Evolutionary conservation across 495 filamentous ascomycete species (phyloP).

Genomic region (Neurospora sp.): DNA sequence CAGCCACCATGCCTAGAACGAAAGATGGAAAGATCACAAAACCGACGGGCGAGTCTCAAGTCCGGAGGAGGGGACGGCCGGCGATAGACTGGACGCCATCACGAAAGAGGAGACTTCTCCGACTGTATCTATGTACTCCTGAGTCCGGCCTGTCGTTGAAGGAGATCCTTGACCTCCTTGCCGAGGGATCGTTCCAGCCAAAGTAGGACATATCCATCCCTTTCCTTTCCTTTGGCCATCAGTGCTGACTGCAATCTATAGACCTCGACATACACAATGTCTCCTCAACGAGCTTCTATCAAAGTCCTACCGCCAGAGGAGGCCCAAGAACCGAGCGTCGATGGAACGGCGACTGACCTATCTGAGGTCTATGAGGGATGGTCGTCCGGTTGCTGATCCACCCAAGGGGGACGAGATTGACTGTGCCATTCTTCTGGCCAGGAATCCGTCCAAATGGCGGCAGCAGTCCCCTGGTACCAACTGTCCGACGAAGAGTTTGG

Average conservation of each 20-base stretch:
- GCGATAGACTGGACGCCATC: slow-evolving; percentile 10
- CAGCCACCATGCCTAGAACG: background rate
- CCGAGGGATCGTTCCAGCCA: slow-evolving; percentile 8
- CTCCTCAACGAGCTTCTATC: slow-evolving; percentile 11
- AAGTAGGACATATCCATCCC: background rate
- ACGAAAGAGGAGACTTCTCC: slow-evolving; percentile 7
- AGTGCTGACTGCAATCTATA: background rate
- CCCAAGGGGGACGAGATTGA: background rate
- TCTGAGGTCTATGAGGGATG: background rate
- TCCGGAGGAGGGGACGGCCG: slow-evolving; percentile 6
- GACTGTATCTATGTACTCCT: slow-evolving; percentile 10
- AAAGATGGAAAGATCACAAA: slow-evolving; percentile 7
- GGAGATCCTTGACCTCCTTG: slow-evolving; percentile 7
- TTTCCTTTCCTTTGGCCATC: background rate
- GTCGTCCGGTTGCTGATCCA: background rate
- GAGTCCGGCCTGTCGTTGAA: slow-evolving; percentile 10
- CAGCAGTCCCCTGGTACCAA: background rate
- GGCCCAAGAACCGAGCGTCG: slow-evolving; percentile 5
- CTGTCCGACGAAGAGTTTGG: background rate
- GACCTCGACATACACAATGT: slow-evolving; percentile 10
- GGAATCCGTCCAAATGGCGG: background rate
- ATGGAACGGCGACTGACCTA: slow-evolving; percentile 1
- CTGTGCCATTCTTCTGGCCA: slow-evolving; percentile 3
- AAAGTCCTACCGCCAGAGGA: slow-evolving; percentile 11
- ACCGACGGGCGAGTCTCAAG: background rate